Evolutionary conservation across 1,284 basidiomycete genomes (phyloP), one percentile per base, ranked within the genome.

Genomic region (Mycena citricolor): DNA sequence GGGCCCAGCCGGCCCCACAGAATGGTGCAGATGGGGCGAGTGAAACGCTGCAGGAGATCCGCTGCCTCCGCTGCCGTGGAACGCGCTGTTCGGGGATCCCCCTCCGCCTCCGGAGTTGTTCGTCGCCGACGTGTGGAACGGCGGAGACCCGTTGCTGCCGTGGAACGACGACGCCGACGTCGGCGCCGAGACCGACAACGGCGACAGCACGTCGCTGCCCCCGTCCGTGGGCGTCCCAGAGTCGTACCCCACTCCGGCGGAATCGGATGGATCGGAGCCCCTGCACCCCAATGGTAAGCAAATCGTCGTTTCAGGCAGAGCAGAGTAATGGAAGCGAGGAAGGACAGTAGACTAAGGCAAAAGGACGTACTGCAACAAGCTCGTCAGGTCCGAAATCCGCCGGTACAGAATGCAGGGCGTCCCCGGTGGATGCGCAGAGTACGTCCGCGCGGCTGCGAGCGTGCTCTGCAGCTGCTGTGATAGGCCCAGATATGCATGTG

Each of bases 401-500:
- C 77, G 70, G 55, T 74, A 78, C 17, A 87, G 61, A 35, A 71
- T 57, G 55, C 85, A 87, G 16, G 63, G 62, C 4, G 77, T 66
- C 40, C 74, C 73, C 22, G 71, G 64, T 19, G 71, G 66, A 55
- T 85, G 83, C 46, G 80, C 76, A 16, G 72, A 72, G 51, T 79
- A 80, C 55, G 83, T 80, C 38, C 82, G 70, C 32, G 86, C 66
- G 3, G 78, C 68, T 33, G 63, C 67, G 14, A 83, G 59, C 0
- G 83, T 76, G 37, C 57, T 72, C 52, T 83, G 78, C 19, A 88
- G 71, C 48, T 85, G 79, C 39, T 84, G 81, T 8, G 75, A 74
- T 24, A 88, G 71, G 13, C 72, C 65, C 41, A 83, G 71, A 54
- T 85, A 74, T 8, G 77, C 69, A 44, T 81, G 70, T 32, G 66